Percentiles rank a stretch among this genome's conserved stretches.
Evolutionary conservation across 1,284 basidiomycete genomes (phyloP).

Genomic region (Rhodotorula glutinis): DNA sequence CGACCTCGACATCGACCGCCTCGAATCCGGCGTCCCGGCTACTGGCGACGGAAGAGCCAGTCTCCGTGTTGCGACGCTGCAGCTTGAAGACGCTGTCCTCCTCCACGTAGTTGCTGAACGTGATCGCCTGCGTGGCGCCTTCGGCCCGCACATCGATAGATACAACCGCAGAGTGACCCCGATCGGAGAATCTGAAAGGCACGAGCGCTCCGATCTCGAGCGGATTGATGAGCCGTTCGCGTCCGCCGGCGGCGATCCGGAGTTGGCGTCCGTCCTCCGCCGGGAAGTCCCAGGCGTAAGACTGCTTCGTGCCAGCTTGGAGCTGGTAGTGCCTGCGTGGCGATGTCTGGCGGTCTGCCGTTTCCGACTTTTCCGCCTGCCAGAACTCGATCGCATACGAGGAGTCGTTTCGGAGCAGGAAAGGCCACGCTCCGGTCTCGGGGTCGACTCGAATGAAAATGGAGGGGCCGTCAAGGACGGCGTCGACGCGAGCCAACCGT

Average conservation of each 20-base stretch:
- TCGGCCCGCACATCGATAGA: conserved; percentile 94
- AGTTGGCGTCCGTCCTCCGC: conserved; percentile 80
- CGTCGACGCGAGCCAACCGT: conserved; percentile 74
- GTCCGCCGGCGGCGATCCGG: conserved; percentile 59
- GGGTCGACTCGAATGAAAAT: conserved; percentile 77
- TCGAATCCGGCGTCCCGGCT: conserved; percentile 74
- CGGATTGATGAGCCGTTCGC: conserved; percentile 77
- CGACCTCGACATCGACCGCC: conserved; percentile 69
- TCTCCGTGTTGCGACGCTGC: conserved; percentile 55
- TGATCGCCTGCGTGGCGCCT: conserved; percentile 77
- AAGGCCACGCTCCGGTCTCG: conserved; percentile 78
- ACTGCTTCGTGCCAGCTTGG: conserved; percentile 57
- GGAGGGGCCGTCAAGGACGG: conserved; percentile 79
- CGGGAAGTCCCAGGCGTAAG: conserved; percentile 95
- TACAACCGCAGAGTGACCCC: conserved; percentile 50
- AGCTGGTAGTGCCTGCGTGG: conserved; percentile 55
- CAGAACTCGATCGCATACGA: conserved; percentile 67
- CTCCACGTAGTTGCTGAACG: conserved; percentile 82
- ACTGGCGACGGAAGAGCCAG: conserved; percentile 63
- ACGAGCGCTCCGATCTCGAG: conserved; percentile 93
- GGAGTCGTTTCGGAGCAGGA: conserved; percentile 85
- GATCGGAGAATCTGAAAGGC: conserved; percentile 72
- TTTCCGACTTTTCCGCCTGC: conserved; percentile 59
- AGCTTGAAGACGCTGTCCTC: conserved; percentile 88
- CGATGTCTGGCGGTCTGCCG: conserved; percentile 37